phyloP scores from a whole-genome alignment of 2,329 filamentous ascomycete genomes.

The Emericellopsis cladophorae region DNA sequence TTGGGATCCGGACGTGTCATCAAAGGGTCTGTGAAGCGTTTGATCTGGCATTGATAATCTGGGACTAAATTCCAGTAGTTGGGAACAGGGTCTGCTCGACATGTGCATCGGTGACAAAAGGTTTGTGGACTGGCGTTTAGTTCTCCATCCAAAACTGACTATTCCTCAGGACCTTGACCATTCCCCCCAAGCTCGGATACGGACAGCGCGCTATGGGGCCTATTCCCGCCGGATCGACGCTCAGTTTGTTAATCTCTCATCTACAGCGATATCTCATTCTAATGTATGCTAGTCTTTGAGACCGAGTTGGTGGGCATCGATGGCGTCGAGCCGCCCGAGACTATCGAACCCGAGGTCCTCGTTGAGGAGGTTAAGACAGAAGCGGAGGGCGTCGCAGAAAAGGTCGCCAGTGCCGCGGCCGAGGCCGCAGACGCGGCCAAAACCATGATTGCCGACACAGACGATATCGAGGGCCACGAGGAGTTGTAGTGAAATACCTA shows the following conservation, averaged over 20 bases:
- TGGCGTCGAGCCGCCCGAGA: constrained; percentile 44
- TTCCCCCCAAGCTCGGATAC: constrained; percentile 79
- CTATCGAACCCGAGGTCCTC: constrained; percentile 16
- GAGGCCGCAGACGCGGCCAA: constrained; percentile 40
- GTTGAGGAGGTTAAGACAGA: constrained; percentile 10
- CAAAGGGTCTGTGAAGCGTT: constrained; percentile 50
- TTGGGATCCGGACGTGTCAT: constrained; percentile 79
- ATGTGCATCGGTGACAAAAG: constrained; percentile 96
- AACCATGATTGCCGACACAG: constrained; percentile 38
- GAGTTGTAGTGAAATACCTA: constrained; percentile 30
- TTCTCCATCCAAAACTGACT: too few species aligned
- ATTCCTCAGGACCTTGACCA: constrained; percentile 56
- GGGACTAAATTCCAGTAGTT: constrained; percentile 31
- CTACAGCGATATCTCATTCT: constrained; percentile 3
- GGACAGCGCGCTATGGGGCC: constrained; percentile 65
- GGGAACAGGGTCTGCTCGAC: constrained; percentile 79
- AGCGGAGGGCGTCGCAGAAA: constrained; percentile 21
- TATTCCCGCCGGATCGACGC: constrained; percentile 69
- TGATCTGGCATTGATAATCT: not conserved
- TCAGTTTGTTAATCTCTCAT: constrained; percentile 38
- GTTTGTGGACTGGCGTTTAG: constrained; percentile 16
- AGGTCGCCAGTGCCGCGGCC: constrained; percentile 29
- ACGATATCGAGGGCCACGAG: constrained; percentile 44
- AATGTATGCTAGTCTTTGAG: constrained; percentile 56
- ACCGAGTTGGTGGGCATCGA: constrained; percentile 79